Percentiles rank a stretch among this genome's conserved stretches.
phyloP scores from a whole-genome alignment of 2,329 filamentous ascomycete species.

The Arthroderma uncinatum region DNA sequence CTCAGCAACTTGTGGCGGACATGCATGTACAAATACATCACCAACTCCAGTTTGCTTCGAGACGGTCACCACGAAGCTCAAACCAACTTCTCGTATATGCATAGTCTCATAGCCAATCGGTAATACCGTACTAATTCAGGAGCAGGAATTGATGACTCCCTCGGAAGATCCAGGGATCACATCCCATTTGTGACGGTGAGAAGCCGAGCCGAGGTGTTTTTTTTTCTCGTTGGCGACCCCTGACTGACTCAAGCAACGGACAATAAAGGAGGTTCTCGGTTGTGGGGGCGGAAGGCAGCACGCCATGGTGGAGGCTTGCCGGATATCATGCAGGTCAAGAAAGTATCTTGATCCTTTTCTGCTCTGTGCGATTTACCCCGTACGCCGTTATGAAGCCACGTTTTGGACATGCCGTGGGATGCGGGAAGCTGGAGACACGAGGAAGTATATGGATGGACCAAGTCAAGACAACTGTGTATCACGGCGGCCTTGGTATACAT shows the following conservation, averaged over 20 bases:
- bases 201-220: neutral
- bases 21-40: neutral
- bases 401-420: too few species aligned
- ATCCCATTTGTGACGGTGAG: neutral
- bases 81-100: neutral
- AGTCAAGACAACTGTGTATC: neutral
- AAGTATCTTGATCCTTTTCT: too few species aligned
- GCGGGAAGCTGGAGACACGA: neutral
- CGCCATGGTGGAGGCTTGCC: too few species aligned
- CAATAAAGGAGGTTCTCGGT: neutral
- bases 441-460: neutral
- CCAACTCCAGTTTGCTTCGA: neutral
- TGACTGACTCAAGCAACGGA: neutral
- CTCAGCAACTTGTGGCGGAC: neutral
- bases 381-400: too few species aligned
- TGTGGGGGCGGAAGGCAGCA: neutral
- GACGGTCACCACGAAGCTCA: neutral
- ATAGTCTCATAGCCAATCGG: neutral
- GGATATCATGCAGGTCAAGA: too few species aligned
- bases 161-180: slow-evolving; percentile 1
- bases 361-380: too few species aligned
- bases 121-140: neutral
- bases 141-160: neutral
- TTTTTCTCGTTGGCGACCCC: neutral
- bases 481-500: neutral